Percentiles rank a stretch among this genome's conserved stretches.
Conservation (phyloP, 2,329 filamentous ascomycete species). For the Endothia cerciana region DNA sequence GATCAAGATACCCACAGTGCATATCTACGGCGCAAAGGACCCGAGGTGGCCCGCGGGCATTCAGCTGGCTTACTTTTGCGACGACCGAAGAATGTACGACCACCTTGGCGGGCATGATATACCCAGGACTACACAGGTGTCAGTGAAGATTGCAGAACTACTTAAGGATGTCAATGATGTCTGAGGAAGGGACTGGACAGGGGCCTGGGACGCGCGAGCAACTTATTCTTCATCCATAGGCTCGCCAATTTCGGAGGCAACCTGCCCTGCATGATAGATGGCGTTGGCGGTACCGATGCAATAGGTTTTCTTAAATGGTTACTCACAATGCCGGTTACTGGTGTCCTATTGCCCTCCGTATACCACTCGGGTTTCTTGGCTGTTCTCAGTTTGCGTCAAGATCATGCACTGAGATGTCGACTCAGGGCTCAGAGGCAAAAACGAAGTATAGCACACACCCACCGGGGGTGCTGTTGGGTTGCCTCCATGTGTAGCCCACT, state of each 20-base stretch:
- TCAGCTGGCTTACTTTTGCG: constrained; percentile 42
- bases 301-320: not conserved
- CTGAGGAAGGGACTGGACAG: not conserved
- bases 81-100: constrained; percentile 39
- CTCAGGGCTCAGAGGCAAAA: not conserved
- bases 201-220: not conserved
- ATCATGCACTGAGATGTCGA: constrained; percentile 8
- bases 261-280: constrained; percentile 3
- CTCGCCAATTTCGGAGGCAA: too few species aligned
- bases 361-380: constrained; percentile 9
- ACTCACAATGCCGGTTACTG: not conserved
- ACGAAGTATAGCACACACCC: not conserved
- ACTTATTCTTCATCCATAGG: not conserved
- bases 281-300: not conserved
- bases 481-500: not conserved
- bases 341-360: not conserved
- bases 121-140: constrained; percentile 41
- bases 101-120: constrained; percentile 45
- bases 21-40: constrained; percentile 43
- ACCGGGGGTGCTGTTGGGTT: not conserved
- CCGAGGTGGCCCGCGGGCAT: constrained; percentile 41
- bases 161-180: constrained; percentile 29
- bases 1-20: constrained; percentile 42
- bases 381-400: constrained; percentile 3
- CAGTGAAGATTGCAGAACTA: constrained; percentile 37